phyloP scores from a whole-genome alignment of 169 alveolate species.

The Amoebophrya sp. region DNA sequence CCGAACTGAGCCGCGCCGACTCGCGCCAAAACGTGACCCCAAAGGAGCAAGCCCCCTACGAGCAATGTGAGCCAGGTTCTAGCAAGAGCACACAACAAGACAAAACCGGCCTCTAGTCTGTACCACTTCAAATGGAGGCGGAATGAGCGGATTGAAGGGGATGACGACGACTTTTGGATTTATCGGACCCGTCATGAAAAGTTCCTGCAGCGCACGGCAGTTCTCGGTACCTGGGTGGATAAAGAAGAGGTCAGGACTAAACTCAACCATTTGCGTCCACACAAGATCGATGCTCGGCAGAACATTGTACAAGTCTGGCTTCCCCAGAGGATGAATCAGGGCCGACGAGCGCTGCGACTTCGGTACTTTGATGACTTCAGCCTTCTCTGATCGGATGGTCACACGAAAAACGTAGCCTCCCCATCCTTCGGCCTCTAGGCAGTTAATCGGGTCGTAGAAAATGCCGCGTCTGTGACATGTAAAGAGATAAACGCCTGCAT shows the following conservation, averaged over 20 bases:
- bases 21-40: no score
- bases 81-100: no score
- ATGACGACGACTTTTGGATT: neutral
- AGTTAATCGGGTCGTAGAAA: constrained; percentile 17
- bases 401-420: neutral
- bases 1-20: no score
- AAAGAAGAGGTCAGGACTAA: neutral
- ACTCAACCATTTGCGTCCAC: constrained; percentile 16
- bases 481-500: no score
- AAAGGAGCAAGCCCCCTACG: no score
- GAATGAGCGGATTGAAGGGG: neutral
- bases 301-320: neutral
- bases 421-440: constrained; percentile 23
- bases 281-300: neutral
- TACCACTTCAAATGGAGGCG: neutral
- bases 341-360: constrained; percentile 9
- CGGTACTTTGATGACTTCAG: neutral
- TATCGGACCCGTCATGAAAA: neutral
- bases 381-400: constrained; percentile 19
- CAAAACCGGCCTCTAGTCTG: no score
- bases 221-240: constrained; percentile 3
- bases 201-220: constrained; percentile 25
- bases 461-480: neutral
- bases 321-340: neutral
- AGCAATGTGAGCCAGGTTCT: no score